phyloP scores from a whole-genome alignment of 768 basidiomycete species.

The Leccinum obscurum region DNA sequence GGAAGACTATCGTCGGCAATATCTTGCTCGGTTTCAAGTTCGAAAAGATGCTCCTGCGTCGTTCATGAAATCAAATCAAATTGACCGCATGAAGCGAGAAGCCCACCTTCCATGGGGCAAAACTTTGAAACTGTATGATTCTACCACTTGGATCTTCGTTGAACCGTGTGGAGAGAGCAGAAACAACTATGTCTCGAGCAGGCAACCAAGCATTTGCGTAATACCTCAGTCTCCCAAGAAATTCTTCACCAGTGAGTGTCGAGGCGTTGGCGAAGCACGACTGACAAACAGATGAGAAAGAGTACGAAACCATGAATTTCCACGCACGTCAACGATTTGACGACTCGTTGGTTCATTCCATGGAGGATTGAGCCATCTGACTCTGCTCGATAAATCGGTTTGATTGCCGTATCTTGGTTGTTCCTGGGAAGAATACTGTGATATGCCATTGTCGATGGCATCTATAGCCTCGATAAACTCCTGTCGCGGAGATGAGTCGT shows the following conservation, averaged over 20 bases:
- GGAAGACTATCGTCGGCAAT: conserved; percentile 53
- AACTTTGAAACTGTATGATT: conserved; percentile 78
- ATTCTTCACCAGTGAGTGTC: conserved; percentile 79
- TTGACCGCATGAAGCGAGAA: neutral
- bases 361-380: conserved; percentile 81
- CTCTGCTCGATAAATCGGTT: conserved; percentile 85
- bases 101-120: conserved; percentile 84
- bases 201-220: conserved; percentile 92
- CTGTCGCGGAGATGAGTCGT: conserved; percentile 35
- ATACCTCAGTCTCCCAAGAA: conserved; percentile 74
- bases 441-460: conserved; percentile 93
- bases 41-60: conserved; percentile 83
- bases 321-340: conserved; percentile 69
- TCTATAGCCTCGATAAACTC: conserved; percentile 96
- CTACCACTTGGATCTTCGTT: conserved; percentile 68
- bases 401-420: conserved; percentile 70
- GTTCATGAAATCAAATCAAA: conserved; percentile 15
- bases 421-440: conserved; percentile 69
- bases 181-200: conserved; percentile 75
- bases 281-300: conserved; percentile 39
- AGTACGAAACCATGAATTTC: conserved; percentile 2
- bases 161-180: conserved; percentile 55
- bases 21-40: conserved; percentile 65
- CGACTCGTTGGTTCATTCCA: conserved; percentile 85
- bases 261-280: conserved; percentile 79